Base-by-base conservation (phyloP, 139 green algal genomes). In the Chlamydomonas urium region DNA sequence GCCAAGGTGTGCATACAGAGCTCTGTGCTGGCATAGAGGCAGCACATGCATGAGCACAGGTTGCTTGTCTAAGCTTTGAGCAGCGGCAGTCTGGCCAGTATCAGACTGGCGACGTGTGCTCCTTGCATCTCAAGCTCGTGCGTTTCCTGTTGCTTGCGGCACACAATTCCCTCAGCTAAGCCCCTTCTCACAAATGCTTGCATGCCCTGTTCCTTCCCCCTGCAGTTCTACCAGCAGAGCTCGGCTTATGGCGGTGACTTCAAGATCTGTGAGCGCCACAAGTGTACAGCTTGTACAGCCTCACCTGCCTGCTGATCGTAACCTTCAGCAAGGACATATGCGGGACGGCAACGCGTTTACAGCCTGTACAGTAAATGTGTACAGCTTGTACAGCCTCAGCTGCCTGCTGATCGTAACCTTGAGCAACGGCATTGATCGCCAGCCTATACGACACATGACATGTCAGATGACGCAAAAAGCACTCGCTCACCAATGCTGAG, bases 1-100 rank as follows among this genome's bases (percentile, higher is more conserved):
- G 72, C 62, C 70, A 80, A 82, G 75, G 57, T 77, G 14, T 67
- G 8, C 2, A 33, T 62, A 5, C 14, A 34, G 19, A 14, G 24
- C 19, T 62, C 10, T 31, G 24, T 31, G 53, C 53, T 34, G 19
- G 23, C 53, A 62, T 28, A 5, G 21, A 14, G 8, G 53, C 24
- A 34, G 21, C 8, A 62, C 19, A 31, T 31, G 5, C 21, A 62
- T 62, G 24, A 62, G 53, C 21, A 28, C 53, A 8, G 53, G 42
- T 53, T 17, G 17, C 42, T n/a, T n/a, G 14, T 53, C 42, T 53
- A 17, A 53, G n/a, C n/a, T n/a, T n/a, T n/a, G n/a, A n/a, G n/a
- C n/a, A n/a, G n/a, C n/a, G n/a, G n/a, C n/a, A n/a, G n/a, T n/a
- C n/a, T n/a, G n/a, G n/a, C n/a, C n/a, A n/a, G n/a, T n/a, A n/a